phyloP scores from a whole-genome alignment of 768 basidiomycete species.

The Nidularia pulvinata region DNA sequence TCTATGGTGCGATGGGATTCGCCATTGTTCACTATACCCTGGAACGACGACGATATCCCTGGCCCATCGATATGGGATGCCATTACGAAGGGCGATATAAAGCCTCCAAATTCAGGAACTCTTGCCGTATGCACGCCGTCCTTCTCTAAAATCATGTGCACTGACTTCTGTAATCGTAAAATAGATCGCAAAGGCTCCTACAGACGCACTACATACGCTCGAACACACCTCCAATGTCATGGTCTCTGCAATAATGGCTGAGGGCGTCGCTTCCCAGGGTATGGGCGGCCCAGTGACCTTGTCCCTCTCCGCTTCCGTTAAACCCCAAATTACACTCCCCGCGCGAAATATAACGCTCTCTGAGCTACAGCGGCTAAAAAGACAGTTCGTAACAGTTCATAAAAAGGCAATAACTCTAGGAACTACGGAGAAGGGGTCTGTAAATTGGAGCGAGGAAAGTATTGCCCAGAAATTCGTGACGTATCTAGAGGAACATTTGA shows the following conservation, averaged over 20 bases:
- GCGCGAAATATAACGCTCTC: conserved; percentile 75
- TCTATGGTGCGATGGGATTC: conserved; percentile 99
- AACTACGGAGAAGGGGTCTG: conserved; percentile 71
- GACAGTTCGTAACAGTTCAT: conserved; percentile 90
- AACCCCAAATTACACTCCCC: conserved; percentile 61
- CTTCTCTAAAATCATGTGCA: not conserved
- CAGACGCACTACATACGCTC: conserved; percentile 85
- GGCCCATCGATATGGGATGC: conserved; percentile 78
- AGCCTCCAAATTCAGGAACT: conserved; percentile 87
- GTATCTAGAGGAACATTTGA: conserved; percentile 74
- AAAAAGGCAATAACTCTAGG: conserved; percentile 88
- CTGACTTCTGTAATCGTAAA: not conserved
- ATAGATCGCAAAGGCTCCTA: conserved; percentile 81
- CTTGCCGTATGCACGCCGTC: conserved; percentile 47
- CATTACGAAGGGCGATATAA: conserved; percentile 75
- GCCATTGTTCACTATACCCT: conserved; percentile 84
- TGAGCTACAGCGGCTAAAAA: conserved; percentile 86
- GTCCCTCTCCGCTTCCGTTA: conserved; percentile 36
- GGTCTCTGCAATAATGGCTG: conserved; percentile 70
- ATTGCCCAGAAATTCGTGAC: conserved; percentile 68
- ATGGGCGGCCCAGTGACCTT: conserved; percentile 54
- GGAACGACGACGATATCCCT: conserved; percentile 69
- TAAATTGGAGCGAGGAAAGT: conserved; percentile 77
- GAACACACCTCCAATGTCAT: conserved; percentile 74
- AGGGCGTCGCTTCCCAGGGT: conserved; percentile 52